Conservation (phyloP, 2,329 filamentous ascomycete species). For the Trichoderma sp. region DNA sequence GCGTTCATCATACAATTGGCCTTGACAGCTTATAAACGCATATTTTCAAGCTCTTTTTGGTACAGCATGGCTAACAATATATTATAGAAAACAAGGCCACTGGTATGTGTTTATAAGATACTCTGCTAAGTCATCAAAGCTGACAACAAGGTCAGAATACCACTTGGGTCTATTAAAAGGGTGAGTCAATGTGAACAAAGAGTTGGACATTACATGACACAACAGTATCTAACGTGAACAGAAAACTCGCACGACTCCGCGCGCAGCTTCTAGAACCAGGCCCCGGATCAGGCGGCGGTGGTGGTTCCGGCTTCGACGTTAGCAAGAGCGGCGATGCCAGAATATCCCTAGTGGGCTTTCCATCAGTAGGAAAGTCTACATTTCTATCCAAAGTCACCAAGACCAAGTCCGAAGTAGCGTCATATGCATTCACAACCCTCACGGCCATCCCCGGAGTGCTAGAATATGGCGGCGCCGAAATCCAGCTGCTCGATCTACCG, state of each 20-base stretch:
- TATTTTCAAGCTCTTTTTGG: not conserved
- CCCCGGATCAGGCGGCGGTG: conserved; percentile 75
- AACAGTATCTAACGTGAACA: conserved; percentile 44
- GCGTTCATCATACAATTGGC: not conserved
- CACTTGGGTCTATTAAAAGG: conserved; percentile 97
- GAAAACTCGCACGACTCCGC: conserved; percentile 92
- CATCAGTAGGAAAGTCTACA: conserved; percentile 97
- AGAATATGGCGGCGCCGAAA: conserved; percentile 96
- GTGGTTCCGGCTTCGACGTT: conserved; percentile 86
- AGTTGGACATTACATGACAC: not conserved
- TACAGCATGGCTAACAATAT: conserved; percentile 37
- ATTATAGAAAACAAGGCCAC: conserved; percentile 94
- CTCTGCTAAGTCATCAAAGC: not conserved
- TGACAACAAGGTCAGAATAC: conserved; percentile 69
- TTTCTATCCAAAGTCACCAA: conserved; percentile 99
- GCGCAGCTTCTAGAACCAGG: conserved; percentile 92
- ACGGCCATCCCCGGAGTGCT: conserved; percentile 97
- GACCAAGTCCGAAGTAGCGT: conserved; percentile 92
- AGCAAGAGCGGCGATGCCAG: conserved; percentile 95
- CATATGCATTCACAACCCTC: conserved; percentile 95
- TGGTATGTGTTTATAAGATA: conserved; percentile 61
- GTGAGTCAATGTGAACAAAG: conserved; percentile 53
- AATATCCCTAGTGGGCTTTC: conserved; percentile 97
- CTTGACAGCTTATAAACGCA: not conserved
- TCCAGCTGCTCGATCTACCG: conserved; percentile 94